Conservation (phyloP, 345 rosid genomes). For the Hypericum androsaemum region DNA sequence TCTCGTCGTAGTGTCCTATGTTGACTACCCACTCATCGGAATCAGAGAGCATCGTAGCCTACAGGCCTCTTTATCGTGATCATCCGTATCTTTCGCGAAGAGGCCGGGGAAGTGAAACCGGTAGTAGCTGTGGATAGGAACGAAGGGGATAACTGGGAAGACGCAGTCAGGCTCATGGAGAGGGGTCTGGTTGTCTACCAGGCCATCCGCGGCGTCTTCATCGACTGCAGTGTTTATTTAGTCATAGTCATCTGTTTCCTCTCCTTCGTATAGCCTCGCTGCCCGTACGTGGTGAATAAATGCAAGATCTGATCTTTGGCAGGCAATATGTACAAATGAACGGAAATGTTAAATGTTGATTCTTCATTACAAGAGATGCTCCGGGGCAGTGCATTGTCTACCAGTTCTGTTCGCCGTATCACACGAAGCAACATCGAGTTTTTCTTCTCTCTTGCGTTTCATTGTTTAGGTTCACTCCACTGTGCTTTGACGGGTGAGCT, state of each 20-base stretch:
- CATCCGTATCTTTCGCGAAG: constrained; percentile 27
- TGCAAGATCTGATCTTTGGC: too few species aligned
- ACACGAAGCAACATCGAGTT: too few species aligned
- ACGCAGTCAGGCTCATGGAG: constrained; percentile 58
- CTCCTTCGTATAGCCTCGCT: constrained; percentile 18
- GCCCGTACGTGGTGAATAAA: too few species aligned
- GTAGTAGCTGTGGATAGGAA: constrained; percentile 1
- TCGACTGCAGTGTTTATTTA: constrained; percentile 64
- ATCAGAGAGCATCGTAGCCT: constrained; percentile 26
- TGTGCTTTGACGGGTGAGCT: too few species aligned
- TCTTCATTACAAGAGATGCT: too few species aligned
- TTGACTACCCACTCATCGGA: constrained; percentile 31
- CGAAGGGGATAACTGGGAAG: constrained; percentile 36
- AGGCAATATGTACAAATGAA: too few species aligned
- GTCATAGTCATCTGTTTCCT: constrained; percentile 47
- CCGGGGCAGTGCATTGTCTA: too few species aligned
- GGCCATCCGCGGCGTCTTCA: constrained; percentile 49
- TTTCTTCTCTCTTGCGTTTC: too few species aligned
- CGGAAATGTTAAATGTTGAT: too few species aligned
- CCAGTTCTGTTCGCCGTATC: too few species aligned
- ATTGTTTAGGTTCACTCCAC: too few species aligned
- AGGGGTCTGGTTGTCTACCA: constrained; percentile 59
- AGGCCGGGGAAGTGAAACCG: constrained; percentile 23
- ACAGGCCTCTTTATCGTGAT: constrained; percentile 58
- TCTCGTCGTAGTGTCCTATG: constrained; percentile 39